phyloP scores from a whole-genome alignment of 192 early-diverging fungal species.

The Helicostylum pulchrum region DNA sequence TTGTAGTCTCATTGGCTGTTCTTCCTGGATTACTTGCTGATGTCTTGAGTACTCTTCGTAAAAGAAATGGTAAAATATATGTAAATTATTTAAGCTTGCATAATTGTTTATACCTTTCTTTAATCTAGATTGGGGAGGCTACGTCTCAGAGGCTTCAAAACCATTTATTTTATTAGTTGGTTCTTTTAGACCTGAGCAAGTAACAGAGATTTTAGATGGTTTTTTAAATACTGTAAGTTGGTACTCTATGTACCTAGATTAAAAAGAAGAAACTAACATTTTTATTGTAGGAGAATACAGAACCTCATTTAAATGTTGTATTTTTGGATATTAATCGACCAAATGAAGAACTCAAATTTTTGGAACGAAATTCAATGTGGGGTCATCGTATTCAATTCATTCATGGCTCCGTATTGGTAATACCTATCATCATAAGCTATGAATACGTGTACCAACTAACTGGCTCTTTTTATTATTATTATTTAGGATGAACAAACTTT shows the following conservation, averaged over 20 bases:
- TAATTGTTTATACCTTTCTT: background rate
- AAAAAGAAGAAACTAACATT: background rate
- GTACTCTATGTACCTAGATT: background rate
- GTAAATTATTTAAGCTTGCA: background rate
- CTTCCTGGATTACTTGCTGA: slow-evolving; percentile 56
- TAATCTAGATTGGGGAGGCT: slow-evolving; percentile 28
- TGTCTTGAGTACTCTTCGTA: slow-evolving; percentile 37
- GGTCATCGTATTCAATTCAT: slow-evolving; percentile 37
- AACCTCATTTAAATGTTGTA: slow-evolving; percentile 44
- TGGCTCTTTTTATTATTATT: background rate
- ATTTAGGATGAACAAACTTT: slow-evolving; percentile 29
- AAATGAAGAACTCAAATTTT: slow-evolving; percentile 43
- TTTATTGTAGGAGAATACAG: slow-evolving; percentile 39
- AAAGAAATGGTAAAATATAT: slow-evolving; percentile 24
- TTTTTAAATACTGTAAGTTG: slow-evolving; percentile 42
- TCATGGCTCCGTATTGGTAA: slow-evolving; percentile 33
- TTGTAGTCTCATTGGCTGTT: slow-evolving; percentile 56
- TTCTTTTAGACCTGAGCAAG: slow-evolving; percentile 40
- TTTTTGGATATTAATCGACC: slow-evolving; percentile 46
- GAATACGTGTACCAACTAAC: background rate
- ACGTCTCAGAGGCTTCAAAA: slow-evolving; percentile 19
- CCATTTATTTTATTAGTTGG: slow-evolving; percentile 47
- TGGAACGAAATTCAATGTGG: slow-evolving; percentile 42
- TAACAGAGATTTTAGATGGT: slow-evolving; percentile 42
- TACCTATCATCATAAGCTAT: background rate